phyloP scores from a whole-genome alignment of 495 filamentous ascomycete species.

The Apiosordaria backusii region DNA sequence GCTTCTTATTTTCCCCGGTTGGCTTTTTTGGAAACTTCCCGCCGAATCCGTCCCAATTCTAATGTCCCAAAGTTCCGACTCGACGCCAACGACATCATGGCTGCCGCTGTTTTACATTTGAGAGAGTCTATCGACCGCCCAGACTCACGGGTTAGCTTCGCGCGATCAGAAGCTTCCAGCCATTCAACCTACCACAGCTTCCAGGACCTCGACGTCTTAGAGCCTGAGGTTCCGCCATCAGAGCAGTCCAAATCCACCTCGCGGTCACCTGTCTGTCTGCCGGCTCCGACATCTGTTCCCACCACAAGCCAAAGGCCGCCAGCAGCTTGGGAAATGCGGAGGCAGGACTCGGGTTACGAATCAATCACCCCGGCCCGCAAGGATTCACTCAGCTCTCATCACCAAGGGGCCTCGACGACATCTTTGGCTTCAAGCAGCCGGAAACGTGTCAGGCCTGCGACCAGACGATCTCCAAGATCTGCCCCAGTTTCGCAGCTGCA shows the following conservation, averaged over 20 bases:
- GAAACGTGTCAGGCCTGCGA: constrained; percentile 33
- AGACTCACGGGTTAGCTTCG: constrained; percentile 39
- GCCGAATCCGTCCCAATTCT: constrained; percentile 15
- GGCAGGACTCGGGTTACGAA: constrained; percentile 51
- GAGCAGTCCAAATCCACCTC: not conserved
- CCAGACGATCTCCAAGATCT: constrained; percentile 36
- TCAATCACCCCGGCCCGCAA: constrained; percentile 32
- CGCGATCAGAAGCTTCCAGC: constrained; percentile 26
- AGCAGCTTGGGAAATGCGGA: constrained; percentile 35
- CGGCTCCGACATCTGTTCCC: not conserved
- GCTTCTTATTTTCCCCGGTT: constrained; percentile 12
- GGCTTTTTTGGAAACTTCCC: constrained; percentile 1
- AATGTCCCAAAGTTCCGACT: constrained; percentile 16
- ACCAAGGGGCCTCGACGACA: constrained; percentile 20
- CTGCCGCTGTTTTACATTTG: constrained; percentile 34
- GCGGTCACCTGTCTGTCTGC: constrained; percentile 8
- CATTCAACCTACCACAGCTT: constrained; percentile 49
- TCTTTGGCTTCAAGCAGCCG: constrained; percentile 26
- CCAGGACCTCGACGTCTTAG: constrained; percentile 38
- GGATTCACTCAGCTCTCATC: constrained; percentile 26
- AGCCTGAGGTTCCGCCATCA: constrained; percentile 21
- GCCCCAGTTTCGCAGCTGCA: constrained; percentile 7
- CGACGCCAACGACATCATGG: constrained; percentile 7
- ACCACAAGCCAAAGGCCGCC: constrained; percentile 20
- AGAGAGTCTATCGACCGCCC: constrained; percentile 32